Evolutionary conservation across 1,139 yeast genomes (phyloP), one percentile per base, ranked within the genome.

Genomic region (Petasospora fabianii): DNA sequence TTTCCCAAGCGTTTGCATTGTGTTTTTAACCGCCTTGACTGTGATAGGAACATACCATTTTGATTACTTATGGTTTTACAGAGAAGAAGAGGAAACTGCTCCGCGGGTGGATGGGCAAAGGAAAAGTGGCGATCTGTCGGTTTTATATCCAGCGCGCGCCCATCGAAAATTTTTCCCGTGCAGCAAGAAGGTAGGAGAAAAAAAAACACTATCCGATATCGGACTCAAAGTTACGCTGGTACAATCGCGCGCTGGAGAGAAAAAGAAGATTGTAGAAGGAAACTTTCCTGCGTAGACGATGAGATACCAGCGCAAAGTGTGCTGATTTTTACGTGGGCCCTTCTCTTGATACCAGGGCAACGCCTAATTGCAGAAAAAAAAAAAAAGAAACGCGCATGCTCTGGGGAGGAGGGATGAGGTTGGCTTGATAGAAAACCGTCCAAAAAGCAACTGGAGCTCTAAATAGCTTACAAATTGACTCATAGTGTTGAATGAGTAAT

Each of bases 101-200:
- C 16, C 13, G 14, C 11, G 30, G 18, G 30, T 18, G 19, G 22
- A 24, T 6, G 24, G 36, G 15, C n/a, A 22, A 11, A 24, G 18
- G 35, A 36, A 29, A 38, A 38, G 40, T 38, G 41, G 47, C 42
- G 42, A 41, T 32, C 31, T 16, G 35, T 15, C 10, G 30, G 22
- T 33, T 40, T 36, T 39, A 39, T 39, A 39, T 29, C 21, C 37
- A 20, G 38, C 38, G 28, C n/a, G 9, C 18, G 10, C 16, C 17
- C 3, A 3, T 6, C 5, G 31, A 35, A 35, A 35, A 35, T 15
- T 20, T 35, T 35, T 30, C 26, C 30, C 21, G 26, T 30, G 33
- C 34, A 35, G 33, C 33, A n/a, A 24, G n/a, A n/a, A 24, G 22
- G 22, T 20, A 20, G 22, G 22, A 20, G 10, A 20, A 20, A n/a